Percentiles rank a stretch among this genome's conserved stretches.
These are phyloP conservation scores for Penicillium digitatum DNA, from an alignment of 2,329 filamentous ascomycete genomes.

Conservation along the genomic window DNA sequence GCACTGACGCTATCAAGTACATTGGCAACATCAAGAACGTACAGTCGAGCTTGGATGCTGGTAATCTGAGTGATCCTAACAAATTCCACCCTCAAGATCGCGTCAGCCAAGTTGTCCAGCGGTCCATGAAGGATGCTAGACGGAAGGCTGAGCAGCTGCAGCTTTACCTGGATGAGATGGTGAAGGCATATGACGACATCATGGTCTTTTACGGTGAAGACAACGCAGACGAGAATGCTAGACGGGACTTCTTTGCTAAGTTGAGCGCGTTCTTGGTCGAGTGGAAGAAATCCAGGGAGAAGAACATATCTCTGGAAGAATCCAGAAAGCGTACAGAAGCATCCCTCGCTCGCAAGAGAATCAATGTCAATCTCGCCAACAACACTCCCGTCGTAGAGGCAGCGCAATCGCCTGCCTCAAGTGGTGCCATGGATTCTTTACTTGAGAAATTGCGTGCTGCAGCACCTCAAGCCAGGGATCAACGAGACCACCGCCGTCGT, in stretches of 20 bases:
- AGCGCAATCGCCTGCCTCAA: conserved; percentile 65
- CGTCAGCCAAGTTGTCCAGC: conserved; percentile 83
- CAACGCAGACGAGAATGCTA: conserved; percentile 81
- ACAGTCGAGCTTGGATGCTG: conserved; percentile 84
- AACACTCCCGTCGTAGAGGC: conserved; percentile 44
- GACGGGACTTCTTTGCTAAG: conserved; percentile 92
- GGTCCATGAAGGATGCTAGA: conserved; percentile 93
- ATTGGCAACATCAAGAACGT: conserved; percentile 93
- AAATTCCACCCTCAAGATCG: conserved; percentile 98
- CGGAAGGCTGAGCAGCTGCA: conserved; percentile 95
- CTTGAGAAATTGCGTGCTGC: conserved; percentile 93
- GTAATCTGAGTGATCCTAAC: conserved; percentile 92
- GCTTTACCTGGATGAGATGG: conserved; percentile 90
- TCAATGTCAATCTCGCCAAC: conserved; percentile 63
- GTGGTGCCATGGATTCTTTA: conserved; percentile 92
- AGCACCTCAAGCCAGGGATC: conserved; percentile 82
- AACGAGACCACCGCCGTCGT: conserved; percentile 80
- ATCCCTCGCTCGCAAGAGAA: conserved; percentile 80
- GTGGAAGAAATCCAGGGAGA: conserved; percentile 94
- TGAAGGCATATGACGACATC: conserved; percentile 85
- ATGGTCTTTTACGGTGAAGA: conserved; percentile 97
- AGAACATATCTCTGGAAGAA: conserved; percentile 83
- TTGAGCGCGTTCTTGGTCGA: conserved; percentile 83
- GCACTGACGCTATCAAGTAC: conserved; percentile 82
- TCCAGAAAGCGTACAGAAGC: conserved; percentile 79